phyloP scores from a whole-genome alignment of 1,139 yeast species.

The Hansenula lynferdii region DNA sequence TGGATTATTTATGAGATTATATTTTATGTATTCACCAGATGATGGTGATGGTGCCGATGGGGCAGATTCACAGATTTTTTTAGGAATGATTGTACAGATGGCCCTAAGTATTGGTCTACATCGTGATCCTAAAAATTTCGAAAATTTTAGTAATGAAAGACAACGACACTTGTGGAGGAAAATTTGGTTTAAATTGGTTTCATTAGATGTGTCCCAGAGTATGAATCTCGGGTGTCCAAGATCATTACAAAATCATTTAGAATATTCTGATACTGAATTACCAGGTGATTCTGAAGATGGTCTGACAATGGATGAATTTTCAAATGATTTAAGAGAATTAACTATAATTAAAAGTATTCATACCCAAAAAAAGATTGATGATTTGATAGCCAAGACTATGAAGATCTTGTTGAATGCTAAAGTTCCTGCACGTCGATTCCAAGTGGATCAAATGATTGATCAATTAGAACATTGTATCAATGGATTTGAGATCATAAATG shows the following conservation, averaged over 20 bases:
- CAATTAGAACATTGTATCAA: conserved; percentile 26
- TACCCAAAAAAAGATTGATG: conserved; percentile 30
- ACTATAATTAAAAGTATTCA: conserved; percentile 31
- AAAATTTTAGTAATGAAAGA: conserved; percentile 22
- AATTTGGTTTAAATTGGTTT: conserved; percentile 38
- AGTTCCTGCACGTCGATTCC: conserved; percentile 33
- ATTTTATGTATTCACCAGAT: conserved; percentile 46
- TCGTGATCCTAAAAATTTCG: conserved; percentile 47
- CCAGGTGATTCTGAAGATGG: conserved; percentile 18
- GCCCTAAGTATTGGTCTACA: conserved; percentile 49
- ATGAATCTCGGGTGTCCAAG: conserved; percentile 40
- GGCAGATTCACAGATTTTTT: conserved; percentile 38
- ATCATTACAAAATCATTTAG: conserved; percentile 19
- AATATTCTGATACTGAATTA: conserved; percentile 29
- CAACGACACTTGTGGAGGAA: conserved; percentile 39
- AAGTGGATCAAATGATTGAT: conserved; percentile 29
- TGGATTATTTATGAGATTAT: conserved; percentile 41
- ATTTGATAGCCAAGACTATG: conserved; percentile 30
- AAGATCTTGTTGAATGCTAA: conserved; percentile 26
- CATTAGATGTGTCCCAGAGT: conserved; percentile 38
- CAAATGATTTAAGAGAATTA: conserved; percentile 26
- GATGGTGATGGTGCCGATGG: conserved; percentile 43
- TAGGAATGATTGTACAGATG: conserved; percentile 45
- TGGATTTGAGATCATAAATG: conserved; percentile 23
- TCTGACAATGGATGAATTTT: conserved; percentile 22